phyloP scores from a whole-genome alignment of 352 stramenopile genomes.

The Pythium coloratum region DNA sequence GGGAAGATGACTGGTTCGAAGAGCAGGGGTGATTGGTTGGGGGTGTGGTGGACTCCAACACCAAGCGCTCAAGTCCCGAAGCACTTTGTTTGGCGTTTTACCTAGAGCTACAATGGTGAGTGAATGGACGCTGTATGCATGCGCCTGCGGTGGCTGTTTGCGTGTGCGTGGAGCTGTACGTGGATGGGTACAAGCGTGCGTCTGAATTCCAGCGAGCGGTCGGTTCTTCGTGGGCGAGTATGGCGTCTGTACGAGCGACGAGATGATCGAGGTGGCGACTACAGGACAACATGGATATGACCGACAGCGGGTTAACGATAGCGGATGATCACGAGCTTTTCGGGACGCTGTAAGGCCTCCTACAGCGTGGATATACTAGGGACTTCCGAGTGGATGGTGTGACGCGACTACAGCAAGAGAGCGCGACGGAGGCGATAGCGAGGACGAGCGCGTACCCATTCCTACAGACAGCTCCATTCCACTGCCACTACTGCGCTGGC shows the following conservation, averaged over 20 bases:
- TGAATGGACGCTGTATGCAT: conserved; percentile 12
- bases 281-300: background rate
- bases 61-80: conserved; percentile 18
- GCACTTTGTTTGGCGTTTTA: conserved; percentile 88
- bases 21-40: conserved; percentile 32
- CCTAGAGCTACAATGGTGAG: conserved; percentile 82
- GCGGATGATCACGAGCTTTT: too few species aligned
- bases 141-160: too few species aligned
- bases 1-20: conserved; percentile 80
- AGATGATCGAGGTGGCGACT: background rate
- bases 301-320: background rate
- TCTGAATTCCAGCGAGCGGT: background rate
- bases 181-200: background rate
- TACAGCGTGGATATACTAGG: too few species aligned
- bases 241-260: background rate
- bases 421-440: background rate
- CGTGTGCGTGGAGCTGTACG: background rate
- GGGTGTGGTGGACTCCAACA: conserved; percentile 11
- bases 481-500: background rate
- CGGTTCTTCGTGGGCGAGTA: background rate
- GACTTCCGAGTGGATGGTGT: background rate
- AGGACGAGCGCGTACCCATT: background rate
- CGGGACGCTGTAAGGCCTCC: too few species aligned
- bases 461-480: background rate
- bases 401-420: background rate